phyloP scores from a whole-genome alignment of 768 basidiomycete species.

The Suillus luteus region DNA sequence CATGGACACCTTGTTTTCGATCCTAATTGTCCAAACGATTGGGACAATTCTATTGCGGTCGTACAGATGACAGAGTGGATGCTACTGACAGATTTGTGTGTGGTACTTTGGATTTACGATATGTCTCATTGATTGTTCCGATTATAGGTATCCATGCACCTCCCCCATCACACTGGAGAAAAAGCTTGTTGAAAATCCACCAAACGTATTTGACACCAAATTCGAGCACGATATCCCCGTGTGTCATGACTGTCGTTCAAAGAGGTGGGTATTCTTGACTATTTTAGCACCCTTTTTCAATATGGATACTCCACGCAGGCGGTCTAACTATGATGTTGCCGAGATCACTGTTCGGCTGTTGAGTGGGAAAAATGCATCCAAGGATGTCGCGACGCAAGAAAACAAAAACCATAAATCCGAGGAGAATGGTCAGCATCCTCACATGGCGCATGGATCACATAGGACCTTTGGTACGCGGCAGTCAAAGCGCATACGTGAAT shows the following conservation, averaged over 20 bases:
- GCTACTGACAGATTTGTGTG: conserved; percentile 58
- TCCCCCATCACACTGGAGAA: conserved; percentile 55
- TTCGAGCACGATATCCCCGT: conserved; percentile 55
- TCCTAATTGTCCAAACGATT: conserved; percentile 59
- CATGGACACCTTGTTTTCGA: conserved; percentile 68
- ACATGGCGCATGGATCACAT: conserved; percentile 28
- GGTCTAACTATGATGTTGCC: conserved; percentile 54
- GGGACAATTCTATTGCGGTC: conserved; percentile 56
- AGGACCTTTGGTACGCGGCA: conserved; percentile 52
- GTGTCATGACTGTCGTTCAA: conserved; percentile 61
- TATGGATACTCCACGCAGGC: conserved; percentile 21
- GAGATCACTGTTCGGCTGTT: conserved; percentile 61
- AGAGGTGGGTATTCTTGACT: conserved; percentile 44
- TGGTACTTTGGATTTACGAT: conserved; percentile 19
- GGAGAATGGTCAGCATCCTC: conserved; percentile 9
- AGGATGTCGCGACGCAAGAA: conserved; percentile 23
- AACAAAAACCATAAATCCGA: conserved; percentile 7
- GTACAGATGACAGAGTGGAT: conserved; percentile 70
- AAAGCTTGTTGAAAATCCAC: conserved; percentile 25
- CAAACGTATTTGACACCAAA: conserved; percentile 33
- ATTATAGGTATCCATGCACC: conserved; percentile 55
- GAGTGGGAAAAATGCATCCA: conserved; percentile 35
- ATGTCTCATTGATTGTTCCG: conserved; percentile 22
- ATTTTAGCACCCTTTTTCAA: conserved; percentile 13
- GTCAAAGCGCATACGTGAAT: conserved; percentile 69